Conservation (phyloP, 805 yeast species). For the Lachancea quebecensis region DNA sequence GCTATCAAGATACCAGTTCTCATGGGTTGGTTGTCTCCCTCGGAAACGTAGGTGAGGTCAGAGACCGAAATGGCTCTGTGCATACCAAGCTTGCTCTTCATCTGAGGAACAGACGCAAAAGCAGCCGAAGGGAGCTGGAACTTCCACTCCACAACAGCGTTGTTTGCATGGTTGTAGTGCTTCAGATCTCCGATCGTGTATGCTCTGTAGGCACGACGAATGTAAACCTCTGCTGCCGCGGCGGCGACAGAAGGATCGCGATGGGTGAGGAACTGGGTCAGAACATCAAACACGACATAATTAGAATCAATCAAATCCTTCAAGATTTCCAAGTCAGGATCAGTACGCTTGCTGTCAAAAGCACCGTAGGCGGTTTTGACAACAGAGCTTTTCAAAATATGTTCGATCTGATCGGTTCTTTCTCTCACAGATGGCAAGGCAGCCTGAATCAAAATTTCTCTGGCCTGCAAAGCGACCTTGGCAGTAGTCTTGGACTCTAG, state of each 20-base stretch:
- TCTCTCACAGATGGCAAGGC: constrained; percentile 94
- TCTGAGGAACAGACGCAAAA: constrained; percentile 59
- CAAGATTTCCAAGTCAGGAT: constrained; percentile 73
- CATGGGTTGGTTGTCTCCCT: constrained; percentile 55
- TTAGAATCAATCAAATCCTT: constrained; percentile 93
- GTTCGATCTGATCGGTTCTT: constrained; percentile 95
- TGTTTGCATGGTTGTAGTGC: constrained; percentile 47
- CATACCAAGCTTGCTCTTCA: constrained; percentile 44
- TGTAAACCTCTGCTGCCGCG: constrained; percentile 95
- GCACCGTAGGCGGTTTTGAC: constrained; percentile 88
- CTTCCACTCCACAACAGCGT: constrained; percentile 78
- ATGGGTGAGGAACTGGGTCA: constrained; percentile 82
- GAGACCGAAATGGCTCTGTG: constrained; percentile 89
- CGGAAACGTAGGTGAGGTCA: constrained; percentile 80
- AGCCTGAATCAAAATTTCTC: constrained; percentile 94
- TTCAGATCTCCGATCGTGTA: constrained; percentile 75
- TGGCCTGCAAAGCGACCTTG: constrained; percentile 88
- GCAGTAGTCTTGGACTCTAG: constrained; percentile 86
- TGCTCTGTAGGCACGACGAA: constrained; percentile 95
- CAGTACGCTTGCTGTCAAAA: constrained; percentile 62
- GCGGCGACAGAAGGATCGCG: constrained; percentile 81
- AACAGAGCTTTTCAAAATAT: constrained; percentile 85
- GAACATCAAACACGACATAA: constrained; percentile 92
- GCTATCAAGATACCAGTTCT: constrained; percentile 85
- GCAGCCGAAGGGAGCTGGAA: constrained; percentile 83